A percentile compares a stretch with the other conserved stretches of the same genome.
phyloP scores from a whole-genome alignment of 352 stramenopile genomes.

The Globisporangium parvum region DNA sequence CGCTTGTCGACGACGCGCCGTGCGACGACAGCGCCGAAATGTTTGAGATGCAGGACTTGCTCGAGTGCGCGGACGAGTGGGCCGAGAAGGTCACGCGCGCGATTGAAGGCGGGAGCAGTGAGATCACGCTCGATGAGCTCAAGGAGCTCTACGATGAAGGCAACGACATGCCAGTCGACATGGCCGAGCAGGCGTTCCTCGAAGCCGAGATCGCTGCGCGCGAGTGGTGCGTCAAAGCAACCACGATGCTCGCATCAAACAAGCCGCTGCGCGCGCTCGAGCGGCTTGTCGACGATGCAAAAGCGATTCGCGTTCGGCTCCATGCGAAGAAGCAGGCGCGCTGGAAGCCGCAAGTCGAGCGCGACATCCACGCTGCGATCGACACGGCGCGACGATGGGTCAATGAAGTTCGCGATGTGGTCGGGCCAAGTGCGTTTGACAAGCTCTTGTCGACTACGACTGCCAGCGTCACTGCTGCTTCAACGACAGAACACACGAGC shows the following conservation, averaged over 20 bases:
- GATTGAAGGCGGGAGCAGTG: conserved; percentile 56
- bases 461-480: not conserved
- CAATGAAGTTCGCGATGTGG: conserved; percentile 62
- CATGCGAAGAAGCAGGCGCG: conserved; percentile 70
- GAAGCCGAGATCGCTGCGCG: conserved; percentile 72
- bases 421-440: conserved; percentile 55
- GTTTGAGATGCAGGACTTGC: conserved; percentile 88
- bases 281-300: conserved; percentile 44
- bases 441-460: conserved; percentile 37
- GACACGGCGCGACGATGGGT: conserved; percentile 70
- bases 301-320: conserved; percentile 63
- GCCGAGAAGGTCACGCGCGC: conserved; percentile 67
- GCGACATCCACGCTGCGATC: conserved; percentile 66
- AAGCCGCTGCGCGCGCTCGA: conserved; percentile 71
- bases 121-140: conserved; percentile 62
- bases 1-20: conserved; percentile 79
- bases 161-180: conserved; percentile 81
- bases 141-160: conserved; percentile 77
- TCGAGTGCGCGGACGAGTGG: conserved; percentile 84
- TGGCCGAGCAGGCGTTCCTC: conserved; percentile 82
- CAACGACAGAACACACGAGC: conserved; percentile 6
- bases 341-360: conserved; percentile 82
- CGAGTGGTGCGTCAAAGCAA: conserved; percentile 64
- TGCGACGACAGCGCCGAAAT: conserved; percentile 82
- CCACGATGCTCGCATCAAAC: conserved; percentile 41